Evolutionary conservation across 2,329 filamentous ascomycete species (phyloP).

Genomic region (Fusarium citri): DNA sequence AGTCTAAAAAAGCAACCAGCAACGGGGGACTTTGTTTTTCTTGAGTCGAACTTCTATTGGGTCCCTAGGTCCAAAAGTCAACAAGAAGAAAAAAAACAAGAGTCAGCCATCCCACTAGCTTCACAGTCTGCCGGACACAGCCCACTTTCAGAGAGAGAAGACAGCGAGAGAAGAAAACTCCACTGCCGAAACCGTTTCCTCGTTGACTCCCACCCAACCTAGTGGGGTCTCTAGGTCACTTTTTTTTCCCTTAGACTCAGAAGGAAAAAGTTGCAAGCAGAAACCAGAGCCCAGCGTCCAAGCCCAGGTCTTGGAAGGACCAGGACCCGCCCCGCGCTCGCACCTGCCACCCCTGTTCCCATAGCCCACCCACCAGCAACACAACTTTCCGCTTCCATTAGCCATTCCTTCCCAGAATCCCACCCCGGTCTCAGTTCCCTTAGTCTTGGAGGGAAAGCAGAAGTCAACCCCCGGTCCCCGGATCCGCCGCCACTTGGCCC

Average conservation of each 20-base stretch:
- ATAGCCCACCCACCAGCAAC: conserved; percentile 25
- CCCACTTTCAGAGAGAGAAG: conserved; percentile 28
- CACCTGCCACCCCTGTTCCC: conserved; percentile 26
- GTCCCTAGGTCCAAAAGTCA: conserved; percentile 19
- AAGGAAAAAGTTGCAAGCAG: conserved; percentile 35
- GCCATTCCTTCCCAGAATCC: conserved; percentile 8
- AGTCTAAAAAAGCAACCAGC: conserved; percentile 29
- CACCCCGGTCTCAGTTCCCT: conserved; percentile 23
- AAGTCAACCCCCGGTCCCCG: conserved; percentile 28
- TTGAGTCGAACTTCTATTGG: background rate
- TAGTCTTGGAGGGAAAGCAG: conserved; percentile 3
- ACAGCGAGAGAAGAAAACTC: conserved; percentile 17
- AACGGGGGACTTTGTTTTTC: conserved; percentile 33
- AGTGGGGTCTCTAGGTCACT: too few relatives aligned
- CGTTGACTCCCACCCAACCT: conserved; percentile 35
- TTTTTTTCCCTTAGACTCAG: conserved; percentile 28
- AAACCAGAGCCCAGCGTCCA: conserved; percentile 19
- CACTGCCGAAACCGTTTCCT: conserved; percentile 27
- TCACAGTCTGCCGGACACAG: conserved; percentile 18
- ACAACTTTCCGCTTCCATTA: conserved; percentile 12
- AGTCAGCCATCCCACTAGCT: conserved; percentile 20
- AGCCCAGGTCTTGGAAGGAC: background rate
- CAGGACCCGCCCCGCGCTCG: conserved; percentile 26
- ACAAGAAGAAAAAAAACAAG: conserved; percentile 27
- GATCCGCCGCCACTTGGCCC: conserved; percentile 42